Evolutionary conservation across 495 filamentous ascomycete genomes (phyloP).

Genomic region (Penicillium coprophilum): DNA sequence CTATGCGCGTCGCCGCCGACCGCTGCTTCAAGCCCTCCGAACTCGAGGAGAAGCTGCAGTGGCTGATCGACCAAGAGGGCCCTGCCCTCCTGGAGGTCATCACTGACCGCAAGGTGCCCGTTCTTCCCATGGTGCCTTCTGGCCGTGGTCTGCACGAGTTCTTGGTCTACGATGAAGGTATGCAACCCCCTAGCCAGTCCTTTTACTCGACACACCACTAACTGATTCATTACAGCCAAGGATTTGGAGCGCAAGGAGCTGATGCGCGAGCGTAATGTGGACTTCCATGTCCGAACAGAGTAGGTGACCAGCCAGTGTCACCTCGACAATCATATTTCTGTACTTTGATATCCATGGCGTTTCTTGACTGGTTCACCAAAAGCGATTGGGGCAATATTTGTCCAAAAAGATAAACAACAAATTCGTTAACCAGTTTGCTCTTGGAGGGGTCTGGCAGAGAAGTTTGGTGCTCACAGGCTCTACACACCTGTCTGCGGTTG

Average conservation of each 20-base stretch:
- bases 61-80: slow-evolving; percentile 81
- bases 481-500: neutral
- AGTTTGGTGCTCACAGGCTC: neutral
- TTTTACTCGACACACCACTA: slow-evolving; percentile 19
- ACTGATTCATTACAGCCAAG: slow-evolving; percentile 55
- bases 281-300: slow-evolving; percentile 25
- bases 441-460: slow-evolving; percentile 8
- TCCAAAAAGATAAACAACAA: slow-evolving; percentile 21
- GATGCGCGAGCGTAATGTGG: slow-evolving; percentile 66
- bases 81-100: slow-evolving; percentile 67
- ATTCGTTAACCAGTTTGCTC: slow-evolving; percentile 10
- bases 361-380: slow-evolving; percentile 44
- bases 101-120: slow-evolving; percentile 88
- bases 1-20: slow-evolving; percentile 75
- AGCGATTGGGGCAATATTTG: slow-evolving; percentile 31
- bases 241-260: slow-evolving; percentile 69
- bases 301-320: slow-evolving; percentile 25
- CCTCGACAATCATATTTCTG: slow-evolving; percentile 30
- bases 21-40: slow-evolving; percentile 66
- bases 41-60: slow-evolving; percentile 74
- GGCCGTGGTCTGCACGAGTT: slow-evolving; percentile 91
- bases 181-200: slow-evolving; percentile 6
- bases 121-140: slow-evolving; percentile 92
- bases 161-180: slow-evolving; percentile 83
- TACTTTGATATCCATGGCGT: slow-evolving; percentile 51